phyloP scores from a whole-genome alignment of 176 grass and related monocot species.

The Triticum turgidum region DNA sequence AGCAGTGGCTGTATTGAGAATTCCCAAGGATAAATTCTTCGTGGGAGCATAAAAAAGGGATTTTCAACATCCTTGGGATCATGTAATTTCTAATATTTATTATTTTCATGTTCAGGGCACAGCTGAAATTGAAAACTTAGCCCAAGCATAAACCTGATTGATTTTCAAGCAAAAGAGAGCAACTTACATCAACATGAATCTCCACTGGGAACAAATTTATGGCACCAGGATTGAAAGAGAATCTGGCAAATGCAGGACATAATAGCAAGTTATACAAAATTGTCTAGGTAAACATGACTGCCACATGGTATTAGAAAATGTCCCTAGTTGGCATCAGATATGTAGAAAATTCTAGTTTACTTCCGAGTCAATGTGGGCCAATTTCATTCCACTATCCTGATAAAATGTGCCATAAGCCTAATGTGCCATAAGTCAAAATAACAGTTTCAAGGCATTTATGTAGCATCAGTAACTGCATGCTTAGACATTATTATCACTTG shows the following conservation, averaged over 20 bases:
- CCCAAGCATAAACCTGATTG: background rate
- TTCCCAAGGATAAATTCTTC: background rate
- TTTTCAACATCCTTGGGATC: background rate
- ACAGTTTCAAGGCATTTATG: constrained; percentile 15
- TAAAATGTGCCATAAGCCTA: background rate
- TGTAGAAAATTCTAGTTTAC: background rate
- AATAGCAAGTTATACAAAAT: constrained; percentile 1
- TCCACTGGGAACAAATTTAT: constrained; percentile 95
- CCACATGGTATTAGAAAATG: background rate
- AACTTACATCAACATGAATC: constrained; percentile 91
- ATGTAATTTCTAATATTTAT: background rate
- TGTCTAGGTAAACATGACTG: background rate
- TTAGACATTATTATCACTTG: background rate
- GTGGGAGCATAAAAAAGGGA: background rate
- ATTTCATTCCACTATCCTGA: background rate
- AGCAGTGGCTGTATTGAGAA: background rate
- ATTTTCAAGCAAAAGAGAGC: constrained; percentile 14
- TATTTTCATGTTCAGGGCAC: background rate
- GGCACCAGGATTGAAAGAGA: constrained; percentile 83
- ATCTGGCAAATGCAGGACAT: constrained; percentile 53
- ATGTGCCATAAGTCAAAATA: constrained; percentile 7
- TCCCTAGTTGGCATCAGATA: background rate
- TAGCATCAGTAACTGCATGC: background rate
- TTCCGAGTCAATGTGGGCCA: background rate
- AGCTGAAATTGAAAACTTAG: background rate